Base-by-base conservation (phyloP, 805 yeast species). In the Wickerhamiella bombiphila region DNA sequence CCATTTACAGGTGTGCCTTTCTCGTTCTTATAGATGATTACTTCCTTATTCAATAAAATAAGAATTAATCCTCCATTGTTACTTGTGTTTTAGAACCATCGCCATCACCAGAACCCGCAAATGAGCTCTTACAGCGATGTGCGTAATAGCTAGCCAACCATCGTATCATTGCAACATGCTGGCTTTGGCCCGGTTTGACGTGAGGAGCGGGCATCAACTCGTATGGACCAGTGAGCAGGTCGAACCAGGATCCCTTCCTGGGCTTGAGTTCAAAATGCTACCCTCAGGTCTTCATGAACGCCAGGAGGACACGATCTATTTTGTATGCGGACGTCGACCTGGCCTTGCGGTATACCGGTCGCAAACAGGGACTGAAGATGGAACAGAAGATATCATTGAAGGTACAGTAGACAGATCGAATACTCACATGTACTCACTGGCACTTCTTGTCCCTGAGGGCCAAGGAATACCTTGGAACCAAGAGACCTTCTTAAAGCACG, bases 201-300 rank as follows among this genome's bases (percentile, higher is more conserved):
- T 67, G 13, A 63, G 63, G 24, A 53, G 61, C 1, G 79, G 79
- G 1, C 64, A 69, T 45, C 65, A 60, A 35, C 43, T 68, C 26
- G 61, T 58, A 37, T 69, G 74, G 74, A 55, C 58, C 41, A 50
- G 55, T 33, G 37, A 46, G 37, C 44, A 42, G 3, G 47, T 37
- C 2, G 38, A 46, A 18, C 20, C 19, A 16, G 37, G 44, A 3
- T 13, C 61, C 0, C 48, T 71, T 19, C 54, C 61, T 22, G 66
- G 68, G 9, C 50, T 76, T 3, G 85, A 77, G 54, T 76, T 66
- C 56, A 70, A 72, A 45, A 61, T 75, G n/a, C 56, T 77, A 32
- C 85, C 85, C 0, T 73, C 81, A 0, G 83, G 86, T 1, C 58
- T 75, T 2, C 85, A 77, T 49, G 63, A 69, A 11, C 60, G 62